phyloP scores from a whole-genome alignment of 305 asterid genomes.

The Striga hermonthica region DNA sequence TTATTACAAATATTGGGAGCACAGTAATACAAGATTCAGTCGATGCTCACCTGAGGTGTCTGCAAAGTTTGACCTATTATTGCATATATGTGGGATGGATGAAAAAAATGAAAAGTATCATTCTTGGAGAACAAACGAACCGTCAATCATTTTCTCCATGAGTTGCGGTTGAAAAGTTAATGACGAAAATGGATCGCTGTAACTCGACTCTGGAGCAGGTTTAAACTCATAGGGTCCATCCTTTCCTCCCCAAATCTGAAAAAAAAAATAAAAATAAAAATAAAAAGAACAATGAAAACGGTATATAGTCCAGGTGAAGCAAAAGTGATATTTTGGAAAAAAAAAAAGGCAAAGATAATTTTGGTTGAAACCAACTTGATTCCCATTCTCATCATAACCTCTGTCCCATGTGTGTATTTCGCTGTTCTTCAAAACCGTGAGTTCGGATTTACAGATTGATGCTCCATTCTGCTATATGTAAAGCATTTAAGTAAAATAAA shows the following conservation, averaged over 20 bases:
- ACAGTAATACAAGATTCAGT: constrained; percentile 14
- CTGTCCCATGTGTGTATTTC: constrained; percentile 92
- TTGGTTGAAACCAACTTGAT: constrained; percentile 52
- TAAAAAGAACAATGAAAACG: too few relatives aligned
- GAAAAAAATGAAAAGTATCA: constrained; percentile 17
- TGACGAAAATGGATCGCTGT: constrained; percentile 52
- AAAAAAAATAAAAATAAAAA: constrained; percentile 8
- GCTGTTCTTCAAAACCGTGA: constrained; percentile 71
- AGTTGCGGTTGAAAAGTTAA: constrained; percentile 53
- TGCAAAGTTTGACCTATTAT: constrained; percentile 27
- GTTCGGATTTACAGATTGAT: constrained; percentile 72
- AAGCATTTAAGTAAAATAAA: constrained; percentile 17
- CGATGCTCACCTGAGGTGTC: constrained; percentile 16
- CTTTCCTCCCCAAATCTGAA: constrained; percentile 93
- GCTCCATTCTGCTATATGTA: constrained; percentile 73
- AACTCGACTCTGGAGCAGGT: constrained; percentile 83
- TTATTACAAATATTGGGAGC: constrained; percentile 24
- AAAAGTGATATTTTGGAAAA: not conserved
- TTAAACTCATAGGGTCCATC: constrained; percentile 87
- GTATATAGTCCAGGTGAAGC: not conserved
- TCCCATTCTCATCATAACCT: constrained; percentile 81
- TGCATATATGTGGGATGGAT: constrained; percentile 33
- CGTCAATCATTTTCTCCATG: constrained; percentile 68
- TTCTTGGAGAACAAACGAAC: constrained; percentile 70
- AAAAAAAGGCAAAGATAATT: not conserved